Conservation (phyloP, 306 rosid genomes). For the Abrus pulchellus region DNA sequence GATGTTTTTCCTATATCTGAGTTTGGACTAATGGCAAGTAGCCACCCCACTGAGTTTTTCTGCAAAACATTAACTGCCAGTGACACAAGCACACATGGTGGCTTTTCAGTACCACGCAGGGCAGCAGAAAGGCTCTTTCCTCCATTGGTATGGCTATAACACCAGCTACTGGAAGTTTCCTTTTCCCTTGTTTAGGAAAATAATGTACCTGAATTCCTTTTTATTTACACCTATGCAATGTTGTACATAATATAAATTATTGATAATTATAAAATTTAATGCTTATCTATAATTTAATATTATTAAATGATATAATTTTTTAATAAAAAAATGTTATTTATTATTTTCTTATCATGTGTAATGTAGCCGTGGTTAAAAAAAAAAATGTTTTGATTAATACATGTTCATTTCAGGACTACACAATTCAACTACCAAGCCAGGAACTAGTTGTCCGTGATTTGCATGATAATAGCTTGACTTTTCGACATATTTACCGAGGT, state of each 20-base stretch:
- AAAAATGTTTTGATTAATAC: background rate
- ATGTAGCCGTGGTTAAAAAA: no score
- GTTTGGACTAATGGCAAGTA: slow-evolving; percentile 79
- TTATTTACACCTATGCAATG: background rate
- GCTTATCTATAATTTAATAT: no score
- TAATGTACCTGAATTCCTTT: background rate
- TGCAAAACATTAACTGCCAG: slow-evolving; percentile 98
- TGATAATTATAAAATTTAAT: no score
- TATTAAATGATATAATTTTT: no score
- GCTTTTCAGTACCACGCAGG: slow-evolving; percentile 93
- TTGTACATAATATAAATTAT: no score
- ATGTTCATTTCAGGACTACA: slow-evolving; percentile 67
- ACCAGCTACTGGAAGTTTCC: background rate
- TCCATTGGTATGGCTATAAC: slow-evolving; percentile 63
- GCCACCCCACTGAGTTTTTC: slow-evolving; percentile 93
- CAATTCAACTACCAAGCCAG: slow-evolving; percentile 93
- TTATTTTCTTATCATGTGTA: no score
- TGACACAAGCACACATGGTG: slow-evolving; percentile 96
- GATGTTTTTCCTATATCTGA: slow-evolving; percentile 90
- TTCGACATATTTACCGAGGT: slow-evolving; percentile 95
- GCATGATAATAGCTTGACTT: slow-evolving; percentile 91
- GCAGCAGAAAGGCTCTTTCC: slow-evolving; percentile 98
- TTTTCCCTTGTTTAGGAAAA: background rate
- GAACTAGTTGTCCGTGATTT: slow-evolving; percentile 91
- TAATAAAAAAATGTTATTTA: no score